phyloP scores from a whole-genome alignment of 306 rosid genomes.

The Medicago arabica region DNA sequence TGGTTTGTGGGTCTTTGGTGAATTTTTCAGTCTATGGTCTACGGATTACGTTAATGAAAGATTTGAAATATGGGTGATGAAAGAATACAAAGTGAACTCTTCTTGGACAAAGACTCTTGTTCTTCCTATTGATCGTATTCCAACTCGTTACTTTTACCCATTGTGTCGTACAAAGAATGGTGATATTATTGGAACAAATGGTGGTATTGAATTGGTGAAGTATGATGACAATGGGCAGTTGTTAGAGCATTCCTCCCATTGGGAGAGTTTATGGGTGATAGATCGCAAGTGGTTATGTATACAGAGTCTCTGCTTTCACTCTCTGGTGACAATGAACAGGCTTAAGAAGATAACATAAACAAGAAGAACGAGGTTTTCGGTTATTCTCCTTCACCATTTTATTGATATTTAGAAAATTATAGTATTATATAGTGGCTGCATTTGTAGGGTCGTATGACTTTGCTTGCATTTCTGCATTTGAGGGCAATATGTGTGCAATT shows the following conservation, averaged over 20 bases:
- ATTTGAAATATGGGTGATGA: conserved; percentile 38
- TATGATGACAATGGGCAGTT: conserved; percentile 13
- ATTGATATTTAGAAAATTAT: not conserved
- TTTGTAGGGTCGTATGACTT: not conserved
- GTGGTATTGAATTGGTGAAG: not conserved
- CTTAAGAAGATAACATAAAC: not conserved
- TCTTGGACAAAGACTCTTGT: conserved; percentile 41
- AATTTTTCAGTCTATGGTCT: not conserved
- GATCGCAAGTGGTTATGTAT: not conserved
- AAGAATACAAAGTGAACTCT: conserved; percentile 34
- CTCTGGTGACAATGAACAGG: not conserved
- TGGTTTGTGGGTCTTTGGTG: conserved; percentile 29
- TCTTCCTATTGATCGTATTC: not conserved
- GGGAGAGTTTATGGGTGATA: not conserved
- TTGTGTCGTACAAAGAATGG: conserved; percentile 11
- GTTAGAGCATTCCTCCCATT: not conserved
- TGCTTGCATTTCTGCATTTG: no score
- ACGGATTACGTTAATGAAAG: not conserved
- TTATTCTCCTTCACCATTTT: not conserved
- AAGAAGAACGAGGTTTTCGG: not conserved
- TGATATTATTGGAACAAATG: conserved; percentile 22
- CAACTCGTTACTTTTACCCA: not conserved
- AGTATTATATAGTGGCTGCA: not conserved
- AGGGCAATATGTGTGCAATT: no score
- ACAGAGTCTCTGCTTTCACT: conserved; percentile 38